A percentile compares a stretch with the other conserved stretches of the same genome.
Evolutionary conservation across 306 rosid genomes (phyloP).

Genomic region (Arachis stenosperma): DNA sequence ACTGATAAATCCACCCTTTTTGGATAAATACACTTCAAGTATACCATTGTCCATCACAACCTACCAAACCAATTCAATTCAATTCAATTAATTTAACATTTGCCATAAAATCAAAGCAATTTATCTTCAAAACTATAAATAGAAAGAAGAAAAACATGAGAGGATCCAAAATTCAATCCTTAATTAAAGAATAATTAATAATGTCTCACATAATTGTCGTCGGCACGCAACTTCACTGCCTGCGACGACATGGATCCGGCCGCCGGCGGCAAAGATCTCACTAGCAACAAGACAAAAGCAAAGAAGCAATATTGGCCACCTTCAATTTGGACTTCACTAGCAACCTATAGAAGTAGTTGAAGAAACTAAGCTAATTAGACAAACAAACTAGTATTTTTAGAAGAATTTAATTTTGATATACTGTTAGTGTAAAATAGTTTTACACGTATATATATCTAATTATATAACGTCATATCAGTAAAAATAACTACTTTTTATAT

Average conservation of each 20-base stretch:
- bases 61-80: conserved; percentile 26
- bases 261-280: not conserved
- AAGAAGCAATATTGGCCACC: no score
- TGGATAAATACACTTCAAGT: conserved; percentile 63
- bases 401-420: no score
- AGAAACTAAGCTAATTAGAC: no score
- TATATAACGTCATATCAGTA: no score
- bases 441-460: no score
- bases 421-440: no score
- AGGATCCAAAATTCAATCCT: no score
- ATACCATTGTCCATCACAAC: conserved; percentile 85
- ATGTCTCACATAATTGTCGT: conserved; percentile 54
- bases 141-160: not conserved
- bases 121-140: not conserved
- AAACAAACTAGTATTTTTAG: no score
- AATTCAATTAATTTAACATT: conserved; percentile 14
- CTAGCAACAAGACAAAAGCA: no score
- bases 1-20: conserved; percentile 73
- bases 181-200: not conserved
- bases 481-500: no score
- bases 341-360: no score
- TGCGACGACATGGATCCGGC: conserved; percentile 53
- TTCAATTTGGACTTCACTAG: no score
- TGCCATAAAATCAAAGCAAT: not conserved
- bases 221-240: conserved; percentile 51